Evolutionary conservation across 768 basidiomycete genomes (phyloP).

Genomic region (Hygrophorus pudorinus): DNA sequence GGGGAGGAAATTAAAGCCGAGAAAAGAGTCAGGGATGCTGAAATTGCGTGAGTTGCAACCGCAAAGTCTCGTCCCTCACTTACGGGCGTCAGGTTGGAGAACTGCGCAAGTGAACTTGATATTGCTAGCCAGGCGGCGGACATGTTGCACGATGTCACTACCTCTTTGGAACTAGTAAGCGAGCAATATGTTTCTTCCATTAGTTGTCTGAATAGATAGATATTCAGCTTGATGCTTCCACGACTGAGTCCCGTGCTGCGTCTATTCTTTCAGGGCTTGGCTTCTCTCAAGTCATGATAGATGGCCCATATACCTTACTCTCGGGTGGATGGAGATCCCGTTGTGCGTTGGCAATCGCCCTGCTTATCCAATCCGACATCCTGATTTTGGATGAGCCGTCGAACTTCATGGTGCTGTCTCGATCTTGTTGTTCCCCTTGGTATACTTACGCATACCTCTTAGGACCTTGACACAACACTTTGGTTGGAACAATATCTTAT

Average conservation of each 20-base stretch:
- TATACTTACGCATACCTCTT: not conserved
- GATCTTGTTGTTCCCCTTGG: not conserved
- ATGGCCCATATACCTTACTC: constrained; percentile 33
- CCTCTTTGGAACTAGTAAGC: not conserved
- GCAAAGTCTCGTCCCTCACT: constrained; percentile 7
- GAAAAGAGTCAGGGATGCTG: constrained; percentile 20
- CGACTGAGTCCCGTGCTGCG: constrained; percentile 38
- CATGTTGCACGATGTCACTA: constrained; percentile 10
- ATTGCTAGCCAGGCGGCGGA: constrained; percentile 11
- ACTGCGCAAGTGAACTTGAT: not conserved
- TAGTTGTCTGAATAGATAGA: not conserved
- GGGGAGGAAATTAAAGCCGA: constrained; percentile 40
- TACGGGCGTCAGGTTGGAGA: too few species aligned
- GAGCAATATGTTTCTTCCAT: not conserved
- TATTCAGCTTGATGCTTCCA: constrained; percentile 26
- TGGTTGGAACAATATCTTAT: constrained; percentile 46
- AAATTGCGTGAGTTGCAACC: constrained; percentile 20
- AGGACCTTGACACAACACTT: constrained; percentile 40
- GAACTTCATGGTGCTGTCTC: constrained; percentile 21
- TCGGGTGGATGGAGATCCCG: constrained; percentile 62
- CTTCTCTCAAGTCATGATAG: constrained; percentile 31
- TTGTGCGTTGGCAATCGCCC: constrained; percentile 45
- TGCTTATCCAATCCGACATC: constrained; percentile 48
- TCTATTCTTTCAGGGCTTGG: constrained; percentile 50
- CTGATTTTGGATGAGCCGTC: constrained; percentile 1